phyloP scores from a whole-genome alignment of 1,284 basidiomycete species.

The Sanghuangporus weigelae region DNA sequence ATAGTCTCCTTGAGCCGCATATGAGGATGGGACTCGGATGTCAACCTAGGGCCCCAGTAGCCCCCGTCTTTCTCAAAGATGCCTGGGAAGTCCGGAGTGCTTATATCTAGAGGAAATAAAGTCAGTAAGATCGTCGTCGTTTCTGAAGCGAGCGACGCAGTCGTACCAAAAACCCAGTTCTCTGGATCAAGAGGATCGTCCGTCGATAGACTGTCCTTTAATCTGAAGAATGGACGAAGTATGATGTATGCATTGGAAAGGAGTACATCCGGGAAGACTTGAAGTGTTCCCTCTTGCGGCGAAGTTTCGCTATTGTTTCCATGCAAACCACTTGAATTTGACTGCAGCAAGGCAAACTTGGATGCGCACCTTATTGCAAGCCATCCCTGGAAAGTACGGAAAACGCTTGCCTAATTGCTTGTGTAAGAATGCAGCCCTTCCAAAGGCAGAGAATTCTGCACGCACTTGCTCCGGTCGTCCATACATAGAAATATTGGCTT shows the following conservation, averaged over 20 bases:
- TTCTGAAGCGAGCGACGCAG: neutral
- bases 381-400: slow-evolving; percentile 82
- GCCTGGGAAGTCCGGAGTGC: slow-evolving; percentile 54
- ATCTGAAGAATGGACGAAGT: slow-evolving; percentile 79
- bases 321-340: slow-evolving; percentile 22
- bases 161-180: slow-evolving; percentile 70
- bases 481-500: slow-evolving; percentile 58
- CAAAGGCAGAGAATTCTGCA: neutral
- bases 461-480: slow-evolving; percentile 49
- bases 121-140: neutral
- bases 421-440: neutral
- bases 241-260: slow-evolving; percentile 79
- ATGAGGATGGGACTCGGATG: slow-evolving; percentile 55
- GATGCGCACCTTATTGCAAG: slow-evolving; percentile 50
- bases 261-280: slow-evolving; percentile 70
- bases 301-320: slow-evolving; percentile 51
- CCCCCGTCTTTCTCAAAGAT: slow-evolving; percentile 39
- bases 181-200: slow-evolving; percentile 45
- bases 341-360: slow-evolving; percentile 15
- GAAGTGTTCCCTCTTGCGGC: slow-evolving; percentile 73
- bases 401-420: slow-evolving; percentile 51
- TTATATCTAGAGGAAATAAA: slow-evolving; percentile 40
- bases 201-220: slow-evolving; percentile 35
- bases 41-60: slow-evolving; percentile 50
- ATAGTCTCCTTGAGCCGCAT: slow-evolving; percentile 66